Evolutionary conservation across 163 green algal species (phyloP), one percentile per base, ranked within the genome.

Genomic region (Scenedesmus sp.): DNA sequence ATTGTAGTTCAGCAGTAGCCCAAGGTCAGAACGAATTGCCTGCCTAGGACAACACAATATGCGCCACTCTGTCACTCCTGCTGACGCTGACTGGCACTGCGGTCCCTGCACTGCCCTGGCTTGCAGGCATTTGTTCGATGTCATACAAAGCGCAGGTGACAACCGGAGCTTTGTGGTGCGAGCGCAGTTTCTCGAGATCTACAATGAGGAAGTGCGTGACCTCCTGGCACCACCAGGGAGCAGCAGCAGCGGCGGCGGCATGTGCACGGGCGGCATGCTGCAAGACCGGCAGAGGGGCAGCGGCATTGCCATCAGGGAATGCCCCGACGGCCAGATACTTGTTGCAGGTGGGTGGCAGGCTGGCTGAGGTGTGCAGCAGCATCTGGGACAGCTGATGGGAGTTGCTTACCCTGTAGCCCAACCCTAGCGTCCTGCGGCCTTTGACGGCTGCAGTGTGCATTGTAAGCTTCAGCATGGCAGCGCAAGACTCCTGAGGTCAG

Each of bases 191-290:
- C 90, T 99, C 85, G 98, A 99, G 94, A 96, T 99, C 51, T 99
- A 99, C 97, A 99, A 99, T 93, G 98, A 99, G 93, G 97, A 99
- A 86, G 95, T 99, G 30, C 98, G 95, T 5, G 98, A 99, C 90
- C 93, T 99, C 88, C 96, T 99, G 49, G 91, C 89, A 24, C 49
- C 85, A 6, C 7, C 68, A 22, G 20, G 72, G 46, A 90, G 65
- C 68, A 82, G 15, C 51, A 83, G 56, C 90, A 76, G 15, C 59
- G 89, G 59, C 85, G 30, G 65, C 40, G 65, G 65, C 65, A 10
- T 40, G 65, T 76, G 65, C 65, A 40, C 40, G 30, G 65, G 65
- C 9, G 65, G 13, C 59, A 33, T 76, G 30, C 20, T 76, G 65
- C 65, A 76, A 30, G 65, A 76, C 15, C 37, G 65, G 65, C 65